Base-by-base conservation (phyloP, 2,329 filamentous ascomycete species). In the Pseudodiploospora longispora region DNA sequence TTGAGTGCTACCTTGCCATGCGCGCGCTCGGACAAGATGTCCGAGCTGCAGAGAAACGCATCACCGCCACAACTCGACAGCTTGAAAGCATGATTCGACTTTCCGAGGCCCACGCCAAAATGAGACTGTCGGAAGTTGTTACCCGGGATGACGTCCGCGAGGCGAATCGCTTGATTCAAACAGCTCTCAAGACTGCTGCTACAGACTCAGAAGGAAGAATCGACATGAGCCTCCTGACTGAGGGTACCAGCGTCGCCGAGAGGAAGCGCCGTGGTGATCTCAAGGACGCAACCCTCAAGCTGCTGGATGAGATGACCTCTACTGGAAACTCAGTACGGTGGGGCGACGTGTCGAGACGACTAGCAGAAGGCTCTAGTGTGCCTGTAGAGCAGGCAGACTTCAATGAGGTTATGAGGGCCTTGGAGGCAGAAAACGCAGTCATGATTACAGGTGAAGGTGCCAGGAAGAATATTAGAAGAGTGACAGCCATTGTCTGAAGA, bases 41-140 rank as follows among this genome's bases (percentile, higher is more conserved):
- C 32, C 87, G 91, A 40, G 78, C 89, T 3, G 80, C 87, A 3
- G 94, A 98, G 66, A 91, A 94, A 65, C 87, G 93, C 53, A 98
- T 98, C 68, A 98, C 93, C 0, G 93, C 93, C 35, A 98, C 93
- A 3, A 98, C 94, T 1, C 81, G 93, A 60, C 93, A 98, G 67
- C 76, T 98, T 5, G 94, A 98, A 68, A 93, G 85, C 38, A 98
- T 98, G 94, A 97, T 98, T 60, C 91, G 93, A 49, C 83, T 98
- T 3, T 72, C 90, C 1, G 93, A 98, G 70, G 93, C 90, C 1
- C 94, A 98, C 65, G 94, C 93, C 40, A 96, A 96, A 66, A 98
- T 98, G 94, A 85, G 93, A 4, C 78, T 98, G 5, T 80, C 85
- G 0, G 63, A 72, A 3, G 78, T 74, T 10, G 93, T 98, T 36